Conservation (phyloP, 2,329 filamentous ascomycete genomes). For the Phialocephala sp. region DNA sequence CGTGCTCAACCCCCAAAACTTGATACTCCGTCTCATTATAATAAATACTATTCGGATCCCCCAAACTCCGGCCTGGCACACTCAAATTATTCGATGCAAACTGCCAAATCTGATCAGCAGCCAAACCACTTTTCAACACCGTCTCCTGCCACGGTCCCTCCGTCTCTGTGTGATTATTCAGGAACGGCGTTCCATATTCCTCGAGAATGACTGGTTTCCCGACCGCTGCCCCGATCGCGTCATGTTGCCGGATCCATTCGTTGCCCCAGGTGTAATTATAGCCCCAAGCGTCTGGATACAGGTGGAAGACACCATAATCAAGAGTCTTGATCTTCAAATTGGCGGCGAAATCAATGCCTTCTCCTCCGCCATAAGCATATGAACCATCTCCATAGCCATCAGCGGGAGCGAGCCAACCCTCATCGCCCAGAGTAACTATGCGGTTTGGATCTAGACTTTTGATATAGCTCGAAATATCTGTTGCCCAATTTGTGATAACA, state of each 20-base stretch:
- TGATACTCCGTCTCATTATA: slow-evolving; percentile 34
- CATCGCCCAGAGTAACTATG: slow-evolving; percentile 68
- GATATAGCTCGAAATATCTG: slow-evolving; percentile 62
- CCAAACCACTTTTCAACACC: slow-evolving; percentile 33
- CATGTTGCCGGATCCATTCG: slow-evolving; percentile 54
- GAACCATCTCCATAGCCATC: slow-evolving; percentile 46
- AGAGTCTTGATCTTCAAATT: slow-evolving; percentile 55
- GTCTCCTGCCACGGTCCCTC: slow-evolving; percentile 37
- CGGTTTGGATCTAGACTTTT: slow-evolving; percentile 66
- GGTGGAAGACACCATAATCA: slow-evolving; percentile 58
- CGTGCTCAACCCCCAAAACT: slow-evolving; percentile 33
- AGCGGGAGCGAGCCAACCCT: slow-evolving; percentile 57
- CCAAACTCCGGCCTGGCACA: slow-evolving; percentile 23
- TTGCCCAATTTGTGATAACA: slow-evolving; percentile 65
- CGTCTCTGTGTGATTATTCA: slow-evolving; percentile 33
- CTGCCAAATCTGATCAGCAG: slow-evolving; percentile 40
- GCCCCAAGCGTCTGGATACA: slow-evolving; percentile 54
- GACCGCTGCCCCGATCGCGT: slow-evolving; percentile 43
- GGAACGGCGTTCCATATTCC: slow-evolving; percentile 45
- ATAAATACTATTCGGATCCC: slow-evolving; percentile 38
- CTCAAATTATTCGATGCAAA: slow-evolving; percentile 34
- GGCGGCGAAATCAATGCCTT: slow-evolving; percentile 55
- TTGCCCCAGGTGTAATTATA: slow-evolving; percentile 49
- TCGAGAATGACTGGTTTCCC: slow-evolving; percentile 49
- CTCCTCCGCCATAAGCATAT: slow-evolving; percentile 51